phyloP scores from a whole-genome alignment of 805 yeast species.

The Teunomyces aglyptinius region DNA sequence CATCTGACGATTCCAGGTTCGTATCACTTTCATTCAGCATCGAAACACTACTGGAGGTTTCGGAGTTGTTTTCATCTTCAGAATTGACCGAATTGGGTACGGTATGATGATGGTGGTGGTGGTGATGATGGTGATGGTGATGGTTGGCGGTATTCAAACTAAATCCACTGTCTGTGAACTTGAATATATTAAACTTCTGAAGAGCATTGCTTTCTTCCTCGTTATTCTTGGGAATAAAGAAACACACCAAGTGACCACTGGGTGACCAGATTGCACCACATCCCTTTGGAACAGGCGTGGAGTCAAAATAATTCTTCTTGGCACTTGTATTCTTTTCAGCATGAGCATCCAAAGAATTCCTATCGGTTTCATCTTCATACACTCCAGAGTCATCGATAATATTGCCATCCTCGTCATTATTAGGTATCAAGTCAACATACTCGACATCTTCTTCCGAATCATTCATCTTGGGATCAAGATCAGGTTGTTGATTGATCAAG shows the following conservation, averaged over 20 bases:
- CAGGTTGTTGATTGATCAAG: slow-evolving; percentile 37
- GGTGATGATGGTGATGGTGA: slow-evolving; percentile 15
- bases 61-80: background rate
- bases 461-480: slow-evolving; percentile 16
- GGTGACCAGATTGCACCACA: slow-evolving; percentile 91
- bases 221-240: slow-evolving; percentile 57
- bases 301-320: slow-evolving; percentile 48
- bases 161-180: slow-evolving; percentile 50
- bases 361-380: slow-evolving; percentile 6
- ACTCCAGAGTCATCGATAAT: slow-evolving; percentile 20
- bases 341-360: background rate
- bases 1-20: slow-evolving; percentile 41
- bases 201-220: slow-evolving; percentile 37
- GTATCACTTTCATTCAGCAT: slow-evolving; percentile 16
- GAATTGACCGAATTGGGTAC: background rate
- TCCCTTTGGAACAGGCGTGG: slow-evolving; percentile 88
- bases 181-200: slow-evolving; percentile 46
- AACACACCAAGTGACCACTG: slow-evolving; percentile 76
- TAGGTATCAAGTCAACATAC: slow-evolving; percentile 33
- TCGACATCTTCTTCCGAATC: slow-evolving; percentile 26
- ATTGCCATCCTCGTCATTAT: slow-evolving; percentile 35
- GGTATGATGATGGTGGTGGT: background rate
- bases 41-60: background rate
- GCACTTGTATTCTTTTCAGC: slow-evolving; percentile 8
- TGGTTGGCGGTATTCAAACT: slow-evolving; percentile 23